Base-by-base conservation (phyloP, 345 rosid genomes). In the Turnera subulata region DNA sequence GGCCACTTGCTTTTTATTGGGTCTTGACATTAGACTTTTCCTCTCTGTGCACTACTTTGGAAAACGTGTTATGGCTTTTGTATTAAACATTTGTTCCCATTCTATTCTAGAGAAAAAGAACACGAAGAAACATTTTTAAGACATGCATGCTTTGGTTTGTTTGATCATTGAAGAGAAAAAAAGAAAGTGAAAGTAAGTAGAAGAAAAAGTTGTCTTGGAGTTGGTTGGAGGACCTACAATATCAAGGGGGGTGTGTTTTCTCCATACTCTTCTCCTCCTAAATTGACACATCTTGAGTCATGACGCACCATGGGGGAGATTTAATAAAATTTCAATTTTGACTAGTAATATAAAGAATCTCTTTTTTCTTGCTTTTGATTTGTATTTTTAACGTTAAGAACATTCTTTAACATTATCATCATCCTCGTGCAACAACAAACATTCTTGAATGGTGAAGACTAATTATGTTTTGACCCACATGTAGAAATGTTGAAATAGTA, bases 1-100 rank as follows among this genome's bases (percentile, higher is more conserved):
- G 53, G 35, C 58, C 52, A 24, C 42, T 35, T n/a, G 26, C 25
- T 37, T 14, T 23, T n/a, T 45, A 53, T 53, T 53, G 56, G 66
- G 43, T 19, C 38, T 25, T 22, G 24, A 61, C 65, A 40, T 12
- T 40, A 2, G 45, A 40, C n/a, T 10, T 12, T 4, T 15, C 11
- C 45, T 40, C 4, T n/a, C 6, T 50, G 56, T 21, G 33, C 52
- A 23, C n/a, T n/a, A n/a, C 67, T 21, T 63, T 53, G 66, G 25
- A 45, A 62, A 32, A 53, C 20, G 66, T 46, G 66, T n/a, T 32
- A 0, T 29, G 24, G 8, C 8, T 3, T 4, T 8, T 29, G 4
- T 29, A 3, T 3, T 29, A 29, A 3, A 46, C 15, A 21, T 47
- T 22, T 13, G 12, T 22, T 9, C 51, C 29, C 51, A 0, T 22